Percentiles rank a stretch among this genome's conserved stretches.
Conservation (phyloP, 352 stramenopile genomes). For the Pythium scleroteichum region DNA sequence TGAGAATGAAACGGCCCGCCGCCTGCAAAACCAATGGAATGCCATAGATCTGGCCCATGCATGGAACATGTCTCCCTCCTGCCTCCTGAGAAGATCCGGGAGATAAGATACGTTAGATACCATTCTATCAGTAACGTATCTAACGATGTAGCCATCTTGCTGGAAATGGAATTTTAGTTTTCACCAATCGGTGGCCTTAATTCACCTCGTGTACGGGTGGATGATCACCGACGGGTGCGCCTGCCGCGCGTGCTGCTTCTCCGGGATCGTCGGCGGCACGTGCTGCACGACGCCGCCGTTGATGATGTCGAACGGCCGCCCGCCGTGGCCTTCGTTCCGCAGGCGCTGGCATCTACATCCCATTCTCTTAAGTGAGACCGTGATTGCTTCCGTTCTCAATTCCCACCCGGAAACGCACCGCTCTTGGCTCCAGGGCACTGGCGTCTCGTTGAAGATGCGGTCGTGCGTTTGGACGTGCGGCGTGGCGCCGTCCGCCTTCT, state of each 20-base stretch:
- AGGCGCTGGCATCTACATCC: constrained; percentile 44
- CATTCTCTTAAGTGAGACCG: not conserved
- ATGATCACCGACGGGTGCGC: constrained; percentile 64
- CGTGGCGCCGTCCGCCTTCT: constrained; percentile 51
- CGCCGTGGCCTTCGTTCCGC: constrained; percentile 64
- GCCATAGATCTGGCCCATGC: too few species aligned
- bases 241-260: constrained; percentile 70
- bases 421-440: constrained; percentile 52
- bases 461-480: constrained; percentile 49
- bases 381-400: not conserved
- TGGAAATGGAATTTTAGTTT: not conserved
- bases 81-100: not conserved
- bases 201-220: constrained; percentile 59
- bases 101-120: not conserved
- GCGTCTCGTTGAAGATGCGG: constrained; percentile 72
- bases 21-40: constrained; percentile 4
- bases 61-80: too few species aligned
- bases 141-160: constrained; percentile 1
- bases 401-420: constrained; percentile 26
- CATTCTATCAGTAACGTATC: not conserved
- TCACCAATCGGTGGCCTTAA: not conserved
- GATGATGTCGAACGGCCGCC: constrained; percentile 65
- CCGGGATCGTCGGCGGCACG: constrained; percentile 60
- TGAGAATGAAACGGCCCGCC: not conserved
- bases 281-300: constrained; percentile 56